phyloP scores from a whole-genome alignment of 176 grass and related monocot species.

The Panicum miliaceum region DNA sequence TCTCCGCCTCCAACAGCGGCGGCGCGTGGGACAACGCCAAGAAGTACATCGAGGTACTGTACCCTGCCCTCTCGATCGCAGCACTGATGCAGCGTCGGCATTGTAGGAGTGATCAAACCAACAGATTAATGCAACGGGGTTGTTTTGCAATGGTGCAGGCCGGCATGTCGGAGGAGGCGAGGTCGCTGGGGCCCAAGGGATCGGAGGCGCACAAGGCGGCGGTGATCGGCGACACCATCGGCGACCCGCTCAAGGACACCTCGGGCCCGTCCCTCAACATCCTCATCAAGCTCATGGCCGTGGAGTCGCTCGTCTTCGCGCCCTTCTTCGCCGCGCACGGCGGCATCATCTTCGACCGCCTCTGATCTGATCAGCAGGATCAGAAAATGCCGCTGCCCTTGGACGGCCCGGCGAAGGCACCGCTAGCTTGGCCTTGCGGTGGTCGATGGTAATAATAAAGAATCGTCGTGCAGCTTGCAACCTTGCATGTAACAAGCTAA shows the following conservation, averaged over 20 bases:
- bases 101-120: too few species aligned
- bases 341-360: conserved; percentile 71
- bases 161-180: conserved; percentile 77
- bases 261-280: conserved; percentile 91
- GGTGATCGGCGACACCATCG: conserved; percentile 85
- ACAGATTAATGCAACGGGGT: too few species aligned
- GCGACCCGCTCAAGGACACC: conserved; percentile 91
- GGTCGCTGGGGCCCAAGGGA: conserved; percentile 79
- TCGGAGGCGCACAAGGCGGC: conserved; percentile 88
- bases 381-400: neutral
- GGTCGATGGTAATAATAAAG: neutral
- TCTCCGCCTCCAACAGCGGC: conserved; percentile 91
- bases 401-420: neutral
- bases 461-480: neutral
- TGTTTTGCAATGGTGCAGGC: conserved; percentile 41
- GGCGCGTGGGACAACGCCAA: conserved; percentile 98
- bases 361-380: conserved; percentile 1
- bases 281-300: conserved; percentile 93
- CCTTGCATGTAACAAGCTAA: neutral
- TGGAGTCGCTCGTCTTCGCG: conserved; percentile 86
- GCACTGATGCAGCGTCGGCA: neutral
- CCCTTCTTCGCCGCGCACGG: conserved; percentile 86
- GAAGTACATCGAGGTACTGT: conserved; percentile 88
- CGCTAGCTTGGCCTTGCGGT: neutral
- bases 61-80: neutral